A percentile compares a stretch with the other conserved stretches of the same genome.
Conservation (phyloP, 805 yeast genomes). For the Kazachstania martiniae region DNA sequence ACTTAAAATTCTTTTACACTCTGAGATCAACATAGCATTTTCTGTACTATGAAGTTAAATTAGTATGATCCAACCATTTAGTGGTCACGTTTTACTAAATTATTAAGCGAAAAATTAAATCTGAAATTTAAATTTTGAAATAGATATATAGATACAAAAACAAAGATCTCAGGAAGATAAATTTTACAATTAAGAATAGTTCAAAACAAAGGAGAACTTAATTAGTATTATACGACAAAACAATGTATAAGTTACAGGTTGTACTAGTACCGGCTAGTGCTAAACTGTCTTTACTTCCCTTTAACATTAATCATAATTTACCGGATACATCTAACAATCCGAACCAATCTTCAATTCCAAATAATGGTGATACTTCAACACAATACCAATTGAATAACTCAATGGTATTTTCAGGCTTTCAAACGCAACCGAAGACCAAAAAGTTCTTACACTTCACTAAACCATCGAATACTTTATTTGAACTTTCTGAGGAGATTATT, state of each 20-base stretch:
- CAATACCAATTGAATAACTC: constrained; percentile 6
- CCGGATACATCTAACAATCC: constrained; percentile 9
- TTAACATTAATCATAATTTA: constrained; percentile 8
- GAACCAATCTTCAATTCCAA: constrained; percentile 2
- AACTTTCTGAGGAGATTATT: constrained; percentile 44
- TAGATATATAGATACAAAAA: no score
- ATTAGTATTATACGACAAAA: not conserved
- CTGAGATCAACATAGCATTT: no score
- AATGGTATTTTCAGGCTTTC: constrained; percentile 5
- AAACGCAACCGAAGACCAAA: constrained; percentile 22
- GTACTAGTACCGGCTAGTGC: constrained; percentile 34
- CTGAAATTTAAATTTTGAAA: no score
- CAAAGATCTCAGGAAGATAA: no score
- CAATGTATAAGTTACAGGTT: constrained; percentile 36
- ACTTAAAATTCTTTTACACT: no score
- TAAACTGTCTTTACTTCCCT: constrained; percentile 13
- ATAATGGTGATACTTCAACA: constrained; percentile 7
- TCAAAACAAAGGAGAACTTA: constrained; percentile 1
- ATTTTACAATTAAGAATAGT: not conserved
- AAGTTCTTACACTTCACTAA: constrained; percentile 59
- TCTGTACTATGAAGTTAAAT: no score
- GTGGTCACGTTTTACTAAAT: no score
- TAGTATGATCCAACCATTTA: no score
- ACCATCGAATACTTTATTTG: constrained; percentile 35
- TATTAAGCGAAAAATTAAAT: no score